Percentiles rank a stretch among this genome's conserved stretches.
Conservation (phyloP, 768 basidiomycete genomes). For the Calocybe gangraenosa region DNA sequence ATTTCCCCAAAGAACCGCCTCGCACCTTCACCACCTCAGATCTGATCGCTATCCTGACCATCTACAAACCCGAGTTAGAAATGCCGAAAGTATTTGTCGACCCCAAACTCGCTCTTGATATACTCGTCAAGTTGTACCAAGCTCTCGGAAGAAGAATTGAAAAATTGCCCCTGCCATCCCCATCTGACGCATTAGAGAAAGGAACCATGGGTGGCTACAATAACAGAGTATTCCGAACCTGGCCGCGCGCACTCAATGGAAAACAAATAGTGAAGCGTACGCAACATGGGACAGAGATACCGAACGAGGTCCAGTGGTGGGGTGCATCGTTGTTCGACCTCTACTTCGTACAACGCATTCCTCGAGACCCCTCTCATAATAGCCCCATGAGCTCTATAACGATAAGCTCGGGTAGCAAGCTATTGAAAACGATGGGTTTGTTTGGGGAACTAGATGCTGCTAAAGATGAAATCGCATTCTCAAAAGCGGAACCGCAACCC, state of each 20-base stretch:
- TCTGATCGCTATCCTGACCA: constrained; percentile 10
- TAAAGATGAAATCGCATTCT: constrained; percentile 26
- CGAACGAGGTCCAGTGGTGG: constrained; percentile 33
- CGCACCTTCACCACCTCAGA: constrained; percentile 11
- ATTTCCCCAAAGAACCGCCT: constrained; percentile 10
- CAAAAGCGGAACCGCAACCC: constrained; percentile 32
- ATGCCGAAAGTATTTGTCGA: no score
- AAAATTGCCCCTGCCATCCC: neutral
- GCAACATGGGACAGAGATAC: constrained; percentile 25
- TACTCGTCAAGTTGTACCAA: no score
- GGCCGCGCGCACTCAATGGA: constrained; percentile 15
- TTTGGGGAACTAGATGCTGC: constrained; percentile 30
- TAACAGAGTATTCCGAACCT: constrained; percentile 9
- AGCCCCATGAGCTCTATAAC: constrained; percentile 2
- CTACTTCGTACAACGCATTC: constrained; percentile 24
- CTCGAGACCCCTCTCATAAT: constrained; percentile 8
- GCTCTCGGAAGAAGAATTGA: neutral
- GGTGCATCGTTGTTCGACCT: constrained; percentile 41
- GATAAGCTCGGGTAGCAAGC: constrained; percentile 30
- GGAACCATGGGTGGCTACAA: neutral
- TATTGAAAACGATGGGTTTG: constrained; percentile 30
- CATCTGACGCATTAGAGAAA: neutral
- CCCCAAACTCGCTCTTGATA: no score
- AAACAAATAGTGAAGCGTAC: constrained; percentile 1
- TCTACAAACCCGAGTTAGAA: neutral